A percentile compares a stretch with the other conserved stretches of the same genome.
Conservation (phyloP, 495 filamentous ascomycete genomes). For the Xylaria grammica region DNA sequence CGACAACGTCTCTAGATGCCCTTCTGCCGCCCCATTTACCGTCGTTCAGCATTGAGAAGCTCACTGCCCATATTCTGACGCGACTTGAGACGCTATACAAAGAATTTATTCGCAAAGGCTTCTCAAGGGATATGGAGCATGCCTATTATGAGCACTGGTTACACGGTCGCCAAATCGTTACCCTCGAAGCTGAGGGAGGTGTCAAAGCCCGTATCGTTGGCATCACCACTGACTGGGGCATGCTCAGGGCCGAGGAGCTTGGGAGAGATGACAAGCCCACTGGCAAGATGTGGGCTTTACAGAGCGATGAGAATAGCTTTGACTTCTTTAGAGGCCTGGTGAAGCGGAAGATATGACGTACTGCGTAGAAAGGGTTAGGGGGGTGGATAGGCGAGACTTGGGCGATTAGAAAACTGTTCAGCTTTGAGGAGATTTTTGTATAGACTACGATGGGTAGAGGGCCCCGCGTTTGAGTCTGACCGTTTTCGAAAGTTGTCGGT, state of each 20-base stretch:
- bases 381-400: no score
- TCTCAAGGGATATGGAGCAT: constrained; percentile 70
- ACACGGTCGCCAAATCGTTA: constrained; percentile 88
- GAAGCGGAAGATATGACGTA: constrained; percentile 70
- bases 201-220: constrained; percentile 81
- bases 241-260: constrained; percentile 83
- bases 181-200: constrained; percentile 81
- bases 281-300: constrained; percentile 79
- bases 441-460: no score
- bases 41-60: constrained; percentile 74
- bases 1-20: constrained; percentile 84
- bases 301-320: constrained; percentile 98
- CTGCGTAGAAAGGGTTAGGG: neutral
- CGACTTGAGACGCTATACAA: constrained; percentile 79
- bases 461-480: no score
- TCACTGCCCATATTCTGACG: constrained; percentile 82
- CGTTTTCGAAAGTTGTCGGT: no score
- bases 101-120: constrained; percentile 74
- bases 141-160: constrained; percentile 89
- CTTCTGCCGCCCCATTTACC: constrained; percentile 62
- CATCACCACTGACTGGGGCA: constrained; percentile 86
- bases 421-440: no score
- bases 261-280: constrained; percentile 72
- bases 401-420: no score
- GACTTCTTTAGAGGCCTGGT: constrained; percentile 94